phyloP scores from a whole-genome alignment of 2,329 filamentous ascomycete species.

The Periconia sp. region DNA sequence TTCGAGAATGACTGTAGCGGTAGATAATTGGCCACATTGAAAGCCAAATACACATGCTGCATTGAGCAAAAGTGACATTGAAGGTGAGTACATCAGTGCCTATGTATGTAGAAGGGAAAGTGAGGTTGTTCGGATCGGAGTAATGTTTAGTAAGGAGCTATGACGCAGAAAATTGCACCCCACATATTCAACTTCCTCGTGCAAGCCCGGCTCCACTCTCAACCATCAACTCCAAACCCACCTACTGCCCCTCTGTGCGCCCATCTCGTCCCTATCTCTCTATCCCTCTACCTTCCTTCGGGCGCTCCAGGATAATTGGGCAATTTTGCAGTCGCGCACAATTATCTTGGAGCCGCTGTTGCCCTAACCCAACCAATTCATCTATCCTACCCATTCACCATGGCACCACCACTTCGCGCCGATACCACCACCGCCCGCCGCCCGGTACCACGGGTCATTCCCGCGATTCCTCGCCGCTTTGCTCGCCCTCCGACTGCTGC shows the following conservation, averaged over 20 bases:
- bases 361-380: not conserved
- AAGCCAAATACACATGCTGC: too few species aligned
- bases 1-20: too few species aligned
- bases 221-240: not conserved
- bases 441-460: conserved; percentile 37
- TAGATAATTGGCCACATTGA: too few species aligned
- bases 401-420: conserved; percentile 31
- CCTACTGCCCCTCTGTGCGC: not conserved
- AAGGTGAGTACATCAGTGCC: too few species aligned
- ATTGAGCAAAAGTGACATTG: not conserved
- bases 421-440: conserved; percentile 24
- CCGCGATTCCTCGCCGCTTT: conserved; percentile 41
- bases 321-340: conserved; percentile 26
- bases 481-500: conserved; percentile 26
- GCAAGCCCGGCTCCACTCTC: conserved; percentile 8
- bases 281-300: conserved; percentile 14
- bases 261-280: conserved; percentile 14
- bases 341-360: conserved; percentile 47
- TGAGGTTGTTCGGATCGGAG: not conserved
- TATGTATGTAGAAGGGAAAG: not conserved
- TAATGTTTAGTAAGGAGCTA: not conserved
- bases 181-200: conserved; percentile 10
- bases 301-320: conserved; percentile 48
- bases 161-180: conserved; percentile 10
- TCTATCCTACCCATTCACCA: conserved; percentile 12